These are phyloP conservation scores for Fusarium scirpi DNA, from an alignment of 2,329 filamentous ascomycete species.

Conservation along the genomic window DNA sequence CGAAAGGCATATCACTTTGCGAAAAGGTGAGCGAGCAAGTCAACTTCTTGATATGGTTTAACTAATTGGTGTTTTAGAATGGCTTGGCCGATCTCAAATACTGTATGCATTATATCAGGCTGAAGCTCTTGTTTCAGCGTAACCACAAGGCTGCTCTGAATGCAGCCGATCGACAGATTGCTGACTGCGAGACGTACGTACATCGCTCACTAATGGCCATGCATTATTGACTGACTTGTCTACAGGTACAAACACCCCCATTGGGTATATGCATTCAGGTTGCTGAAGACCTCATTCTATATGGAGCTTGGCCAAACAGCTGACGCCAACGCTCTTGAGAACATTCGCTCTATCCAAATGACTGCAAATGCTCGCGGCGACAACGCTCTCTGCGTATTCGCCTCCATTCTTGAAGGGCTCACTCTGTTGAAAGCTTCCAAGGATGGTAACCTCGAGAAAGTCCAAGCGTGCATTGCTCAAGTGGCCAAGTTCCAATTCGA, in stretches of 20 bases:
- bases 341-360: conserved; percentile 71
- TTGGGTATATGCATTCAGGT: conserved; percentile 83
- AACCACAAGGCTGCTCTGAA: conserved; percentile 80
- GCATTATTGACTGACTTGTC: conserved; percentile 22
- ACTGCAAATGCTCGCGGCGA: conserved; percentile 72
- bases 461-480: conserved; percentile 79
- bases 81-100: conserved; percentile 75
- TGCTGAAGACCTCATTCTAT: conserved; percentile 77
- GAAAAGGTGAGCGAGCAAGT: conserved; percentile 65
- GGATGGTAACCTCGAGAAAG: conserved; percentile 74
- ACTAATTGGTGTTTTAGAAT: conserved; percentile 52
- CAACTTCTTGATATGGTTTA: neutral
- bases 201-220: neutral
- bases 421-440: conserved; percentile 74
- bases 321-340: conserved; percentile 74
- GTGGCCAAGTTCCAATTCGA: conserved; percentile 78
- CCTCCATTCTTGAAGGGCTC: conserved; percentile 76
- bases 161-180: conserved; percentile 75
- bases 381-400: conserved; percentile 72
- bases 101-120: conserved; percentile 79
- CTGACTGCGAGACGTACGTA: conserved; percentile 73
- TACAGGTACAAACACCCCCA: conserved; percentile 72
- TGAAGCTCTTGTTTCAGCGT: conserved; percentile 76
- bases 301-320: conserved; percentile 70
- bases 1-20: conserved; percentile 77